Percentiles rank a stretch among this genome's conserved stretches.
Conservation (phyloP, 805 yeast genomes). For the Saturnispora halmiae region DNA sequence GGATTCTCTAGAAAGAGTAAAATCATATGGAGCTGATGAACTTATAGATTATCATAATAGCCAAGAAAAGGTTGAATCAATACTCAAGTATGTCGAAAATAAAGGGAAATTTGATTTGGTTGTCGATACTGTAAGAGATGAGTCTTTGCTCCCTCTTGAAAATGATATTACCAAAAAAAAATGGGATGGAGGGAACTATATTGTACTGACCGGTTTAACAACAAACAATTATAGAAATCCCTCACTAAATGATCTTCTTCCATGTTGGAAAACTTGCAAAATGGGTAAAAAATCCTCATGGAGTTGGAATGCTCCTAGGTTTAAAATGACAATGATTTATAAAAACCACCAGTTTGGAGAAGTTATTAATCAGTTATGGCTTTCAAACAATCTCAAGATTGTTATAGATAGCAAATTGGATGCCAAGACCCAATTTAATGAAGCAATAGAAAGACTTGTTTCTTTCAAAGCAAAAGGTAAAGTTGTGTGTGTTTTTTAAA, state of each 20-base stretch:
- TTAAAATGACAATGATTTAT: slow-evolving; percentile 6
- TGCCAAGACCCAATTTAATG: slow-evolving; percentile 36
- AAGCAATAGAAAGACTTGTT: slow-evolving; percentile 42
- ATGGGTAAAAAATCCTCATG: slow-evolving; percentile 12
- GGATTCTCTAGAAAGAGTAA: slow-evolving; percentile 19
- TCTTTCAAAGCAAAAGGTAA: slow-evolving; percentile 56
- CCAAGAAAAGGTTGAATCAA: slow-evolving; percentile 28
- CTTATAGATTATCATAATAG: slow-evolving; percentile 47
- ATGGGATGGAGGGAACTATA: slow-evolving; percentile 39
- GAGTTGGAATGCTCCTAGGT: slow-evolving; percentile 12
- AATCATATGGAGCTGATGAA: slow-evolving; percentile 44
- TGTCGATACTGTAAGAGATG: slow-evolving; percentile 57
- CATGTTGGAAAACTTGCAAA: slow-evolving; percentile 16
- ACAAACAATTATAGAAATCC: slow-evolving; percentile 30
- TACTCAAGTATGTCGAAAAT: slow-evolving; percentile 24
- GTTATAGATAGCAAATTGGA: slow-evolving; percentile 45
- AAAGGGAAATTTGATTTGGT: slow-evolving; percentile 49
- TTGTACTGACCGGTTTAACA: slow-evolving; percentile 50
- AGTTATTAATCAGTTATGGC: slow-evolving; percentile 37
- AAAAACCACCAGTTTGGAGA: slow-evolving; percentile 12
- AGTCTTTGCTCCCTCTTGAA: slow-evolving; percentile 31
- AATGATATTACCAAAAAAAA: slow-evolving; percentile 37
- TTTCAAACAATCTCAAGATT: slow-evolving; percentile 35
- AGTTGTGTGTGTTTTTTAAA: slow-evolving; percentile 31
- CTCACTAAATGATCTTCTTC: slow-evolving; percentile 19